phyloP scores from a whole-genome alignment of 2,329 filamentous ascomycete species.

The Fusarium duplospermum region DNA sequence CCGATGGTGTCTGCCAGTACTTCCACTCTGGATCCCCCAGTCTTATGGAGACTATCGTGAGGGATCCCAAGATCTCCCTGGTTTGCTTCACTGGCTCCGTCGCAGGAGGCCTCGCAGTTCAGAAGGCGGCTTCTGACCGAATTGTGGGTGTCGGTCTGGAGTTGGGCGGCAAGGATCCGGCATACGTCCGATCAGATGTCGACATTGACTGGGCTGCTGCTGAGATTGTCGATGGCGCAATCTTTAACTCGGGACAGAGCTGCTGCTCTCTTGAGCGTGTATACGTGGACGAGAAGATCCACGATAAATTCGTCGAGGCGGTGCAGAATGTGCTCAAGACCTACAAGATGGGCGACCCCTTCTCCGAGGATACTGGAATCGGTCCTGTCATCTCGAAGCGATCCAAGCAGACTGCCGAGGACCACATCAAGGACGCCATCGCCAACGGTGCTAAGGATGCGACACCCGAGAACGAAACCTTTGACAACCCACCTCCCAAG shows the following conservation, averaged over 20 bases:
- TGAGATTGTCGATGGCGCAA: conserved; percentile 93
- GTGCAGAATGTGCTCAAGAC: conserved; percentile 82
- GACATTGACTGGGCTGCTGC: conserved; percentile 91
- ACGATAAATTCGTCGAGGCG: conserved; percentile 84
- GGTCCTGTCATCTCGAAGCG: conserved; percentile 89
- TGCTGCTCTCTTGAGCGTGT: conserved; percentile 94
- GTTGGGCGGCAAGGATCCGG: conserved; percentile 94
- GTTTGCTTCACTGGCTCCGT: conserved; percentile 97
- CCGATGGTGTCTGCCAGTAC: conserved; percentile 86
- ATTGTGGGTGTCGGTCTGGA: conserved; percentile 90
- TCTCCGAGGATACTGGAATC: conserved; percentile 81
- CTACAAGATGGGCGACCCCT: conserved; percentile 91
- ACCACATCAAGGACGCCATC: conserved; percentile 85
- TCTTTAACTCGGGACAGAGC: conserved; percentile 99
- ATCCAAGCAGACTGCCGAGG: conserved; percentile 79
- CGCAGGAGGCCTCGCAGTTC: conserved; percentile 85
- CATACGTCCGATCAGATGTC: conserved; percentile 87
- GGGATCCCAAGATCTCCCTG: conserved; percentile 79
- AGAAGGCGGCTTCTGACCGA: conserved; percentile 84
- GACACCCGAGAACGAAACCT: conserved; percentile 85
- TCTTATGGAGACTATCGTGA: conserved; percentile 82
- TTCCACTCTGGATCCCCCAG: conserved; percentile 87
- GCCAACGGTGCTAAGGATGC: conserved; percentile 85
- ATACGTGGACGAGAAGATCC: conserved; percentile 87
- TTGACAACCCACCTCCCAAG: conserved; percentile 76